Conservation (phyloP, 208 protist species). For the Crithidia brevicula region DNA sequence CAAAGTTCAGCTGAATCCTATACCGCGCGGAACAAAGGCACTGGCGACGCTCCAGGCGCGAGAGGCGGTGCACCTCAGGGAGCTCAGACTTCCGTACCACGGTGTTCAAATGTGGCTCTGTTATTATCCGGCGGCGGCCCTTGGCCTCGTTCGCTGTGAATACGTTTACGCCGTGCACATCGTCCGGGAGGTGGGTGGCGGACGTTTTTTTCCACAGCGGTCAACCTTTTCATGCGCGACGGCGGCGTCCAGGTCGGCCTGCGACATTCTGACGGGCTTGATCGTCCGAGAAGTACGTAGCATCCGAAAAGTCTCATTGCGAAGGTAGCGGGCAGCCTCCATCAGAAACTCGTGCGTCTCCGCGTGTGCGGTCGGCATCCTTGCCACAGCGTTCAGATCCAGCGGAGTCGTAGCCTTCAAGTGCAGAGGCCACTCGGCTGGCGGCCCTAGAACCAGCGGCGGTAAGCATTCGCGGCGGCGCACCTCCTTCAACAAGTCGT, state of each 20-base stretch:
- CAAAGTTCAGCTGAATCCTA: too few relatives aligned
- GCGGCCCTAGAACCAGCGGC: neutral
- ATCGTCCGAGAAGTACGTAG: constrained; percentile 3
- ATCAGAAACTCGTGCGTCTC: neutral
- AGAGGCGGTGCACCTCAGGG: constrained; percentile 17
- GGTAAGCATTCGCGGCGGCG: neutral
- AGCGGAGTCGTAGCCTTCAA: constrained; percentile 10
- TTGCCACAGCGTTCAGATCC: neutral
- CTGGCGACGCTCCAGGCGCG: constrained; percentile 19
- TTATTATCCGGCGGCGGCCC: constrained; percentile 32
- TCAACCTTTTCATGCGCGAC: neutral
- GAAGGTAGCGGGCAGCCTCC: neutral
- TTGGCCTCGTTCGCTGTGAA: constrained; percentile 31
- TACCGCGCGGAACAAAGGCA: constrained; percentile 11
- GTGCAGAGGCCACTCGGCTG: constrained; percentile 1
- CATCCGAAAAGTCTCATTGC: neutral
- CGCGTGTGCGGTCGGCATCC: neutral
- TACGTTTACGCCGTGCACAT: constrained; percentile 20
- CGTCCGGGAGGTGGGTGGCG: constrained; percentile 1
- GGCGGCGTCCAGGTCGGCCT: neutral
- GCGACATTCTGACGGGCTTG: neutral
- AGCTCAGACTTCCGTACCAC: constrained; percentile 26
- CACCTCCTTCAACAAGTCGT: neutral
- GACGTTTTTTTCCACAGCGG: constrained; percentile 10
- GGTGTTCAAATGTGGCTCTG: constrained; percentile 34